Base-by-base conservation (phyloP, 2,329 filamentous ascomycete genomes). In the Colletotrichum incanum region DNA sequence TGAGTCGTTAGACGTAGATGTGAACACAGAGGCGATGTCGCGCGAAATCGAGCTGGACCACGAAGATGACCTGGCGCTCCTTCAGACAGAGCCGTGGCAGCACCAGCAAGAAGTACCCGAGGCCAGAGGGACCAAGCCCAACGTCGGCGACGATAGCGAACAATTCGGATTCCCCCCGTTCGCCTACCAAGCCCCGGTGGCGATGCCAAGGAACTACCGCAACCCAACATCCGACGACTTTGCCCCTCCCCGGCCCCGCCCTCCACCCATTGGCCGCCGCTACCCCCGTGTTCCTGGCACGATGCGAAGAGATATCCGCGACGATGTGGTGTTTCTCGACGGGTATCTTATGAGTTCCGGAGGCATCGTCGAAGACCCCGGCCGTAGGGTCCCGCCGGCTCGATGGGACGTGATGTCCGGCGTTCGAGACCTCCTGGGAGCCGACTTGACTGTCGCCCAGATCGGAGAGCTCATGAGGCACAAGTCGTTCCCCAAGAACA, bases 391-490 rank as follows among this genome's bases (percentile, higher is more conserved):
- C 8, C 37, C 45, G 16, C 70, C 66, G 43, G 6, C n/a, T 14
- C 67, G 67, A 28, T 54, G 8, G 31, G 72, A 74, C 43, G 65
- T 75, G 43, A 69, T 74, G 56, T 74, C 72, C 11, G 73, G 73
- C n/a, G 73, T 75, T 23, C 28, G 67, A 5, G 69, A 74, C 58
- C 41, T 75, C 20, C 59, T 75, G 16, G 65, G 50, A 3, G 65
- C 67, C 18, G 61, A 72, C 72, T 26, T 72, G 26, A 43, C 68
- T 1, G 69, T 62, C 2, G 64, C 62, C 43, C 63, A 73, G 45
- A 26, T 72, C 49, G 73, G 71, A 7, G 50, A 67, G 28, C 34
- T 74, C 41, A 67, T 74, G 62, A 47, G 43, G 6, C 55, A 60
- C 41, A 14, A 14, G 18, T 8, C 7, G 8, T 26, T 20, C 12